Evolutionary conservation across 352 stramenopile species (phyloP), one percentile per base, ranked within the genome.

Genomic region (Thalassiosira exigua): DNA sequence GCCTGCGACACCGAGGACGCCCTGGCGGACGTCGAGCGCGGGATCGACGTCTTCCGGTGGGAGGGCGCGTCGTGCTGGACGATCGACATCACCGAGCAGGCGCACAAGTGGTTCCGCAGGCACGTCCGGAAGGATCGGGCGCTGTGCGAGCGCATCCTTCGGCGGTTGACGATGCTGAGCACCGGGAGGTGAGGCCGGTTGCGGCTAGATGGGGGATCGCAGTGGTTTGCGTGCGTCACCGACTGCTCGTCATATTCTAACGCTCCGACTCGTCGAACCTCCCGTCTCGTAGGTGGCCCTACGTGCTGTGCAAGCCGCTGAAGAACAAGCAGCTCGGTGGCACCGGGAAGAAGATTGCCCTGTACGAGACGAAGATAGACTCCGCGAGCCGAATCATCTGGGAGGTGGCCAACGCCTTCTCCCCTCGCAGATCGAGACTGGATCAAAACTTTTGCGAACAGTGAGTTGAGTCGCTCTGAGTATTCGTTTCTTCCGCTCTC

Each of bases 301-400:
- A 83, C 42, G 78, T 86, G 5, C 57, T 86, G 29, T 86, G 78
- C 39, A 86, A 86, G 57, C 65, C 67, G 7, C 36, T 86, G 48
- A 75, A 66, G 7, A 67, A 50, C 1, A 75, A 74, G 64, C 26
- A 11, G 26, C n/a, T 48, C n/a, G 39, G 39, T n/a, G 11, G n/a
- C 11, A 11, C 11, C 39, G 39, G 39, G 39, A 60, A 64, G 29
- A 68, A 62, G 21, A 64, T 65, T 17, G 51, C 33, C 3, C 42
- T 86, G 2, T 86, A 86, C 21, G 78, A 86, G 24, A 80, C 72
- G 12, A 86, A 86, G 60, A 79, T 86, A 56, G 78, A 86, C 53
- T 27, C 42, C 9, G 69, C 60, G 0, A 66, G 69, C 30, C 50
- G 75, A 41, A 84, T 84, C 32, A 79, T 84, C 12, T 84, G 75